Evolutionary conservation across 1,139 yeast genomes (phyloP), one percentile per base, ranked within the genome.

Genomic region (Meyerozyma athensensis): DNA sequence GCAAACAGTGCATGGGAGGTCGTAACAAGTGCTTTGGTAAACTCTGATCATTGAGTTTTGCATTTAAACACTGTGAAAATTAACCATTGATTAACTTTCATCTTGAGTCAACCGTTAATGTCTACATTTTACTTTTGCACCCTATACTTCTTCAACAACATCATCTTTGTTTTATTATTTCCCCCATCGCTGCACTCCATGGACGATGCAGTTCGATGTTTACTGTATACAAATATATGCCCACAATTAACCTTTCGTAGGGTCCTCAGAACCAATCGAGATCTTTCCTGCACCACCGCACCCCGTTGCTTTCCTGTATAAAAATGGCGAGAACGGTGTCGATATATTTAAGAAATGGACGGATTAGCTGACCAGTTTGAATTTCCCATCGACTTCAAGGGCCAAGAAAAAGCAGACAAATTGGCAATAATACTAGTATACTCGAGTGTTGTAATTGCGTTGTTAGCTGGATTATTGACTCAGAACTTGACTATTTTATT

Each of bases 331-430:
- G 34, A 32, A 32, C 21, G 4, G 20, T 16, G 20, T 28, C 32
- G 32, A 28, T 14, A 19, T 20, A 20, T n/a, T 16, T 28, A 33
- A 5, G 18, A 30, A 26, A 46, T 46, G 50, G 50, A 44, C 22
- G 22, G 40, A 10, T 28, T 46, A 30, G 43, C 38, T 31, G 50
- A 49, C 21, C 38, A 43, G 12, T 35, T 72, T 12, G 81, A 78
- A 56, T 81, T 79, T 32, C 73, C 80, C 37, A 77, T 81, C 45
- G 86, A 81, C 57, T 79, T 72, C 49, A 62, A 72, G 48, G 83
- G 86, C 43, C 89, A 81, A 55, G 61, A 44, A 23, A 40, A 42
- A 26, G 58, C 48, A 8, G 68, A 68, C 46, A 24, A 24, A 34
- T 33, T 54, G 49, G 33, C 64, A 44, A 37, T 44, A 32, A 43